Evolutionary conservation across 2,329 filamentous ascomycete species (phyloP), one percentile per base, ranked within the genome.

Genomic region (Pseudogymnoascus sp.): DNA sequence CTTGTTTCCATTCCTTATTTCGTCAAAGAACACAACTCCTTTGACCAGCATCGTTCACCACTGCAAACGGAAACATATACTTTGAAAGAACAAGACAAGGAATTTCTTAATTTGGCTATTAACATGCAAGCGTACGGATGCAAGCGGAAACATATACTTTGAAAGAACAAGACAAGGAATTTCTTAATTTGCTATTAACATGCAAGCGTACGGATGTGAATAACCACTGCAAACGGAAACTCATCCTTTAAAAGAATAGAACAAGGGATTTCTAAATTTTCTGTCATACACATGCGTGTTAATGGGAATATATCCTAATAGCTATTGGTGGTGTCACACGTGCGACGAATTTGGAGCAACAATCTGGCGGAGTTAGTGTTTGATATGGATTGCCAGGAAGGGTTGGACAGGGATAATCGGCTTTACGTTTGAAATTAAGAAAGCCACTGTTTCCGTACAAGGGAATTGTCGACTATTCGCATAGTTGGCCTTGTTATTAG

Each of bases 301-400:
- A n/a, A n/a, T n/a, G n/a, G n/a, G n/a, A n/a, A n/a, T n/a, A n/a
- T n/a, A n/a, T n/a, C n/a, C n/a, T n/a, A n/a, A n/a, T n/a, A n/a
- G n/a, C 64, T n/a, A 79, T 76, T 0, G 74, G 70, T 12, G 86
- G 86, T 1, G 83, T 86, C 1, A 75, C 71, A 11, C 75, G 69
- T 47, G 84, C 83, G 0, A 65, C 37, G 0, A 76, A 81, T 12
- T 79, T 86, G 67, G 83, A 86, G 65, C 42, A 64, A 40, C 62
- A 68, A 63, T 69, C 68, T 47, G 67, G 64, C 29, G 60, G 64
- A 64, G n/a, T 68, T 62, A 62, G 67, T 62, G 66, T 68, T 67
- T 67, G 63, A 68, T 66, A 34, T 68, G 59, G 36, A 47, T 23
- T 47, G 42, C 42, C 4, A 12, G 18, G 18, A 23, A 47, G 11